These are phyloP conservation scores for Trichoderma simmonsii DNA, from an alignment of 2,329 filamentous ascomycete genomes.

Conservation along the genomic window DNA sequence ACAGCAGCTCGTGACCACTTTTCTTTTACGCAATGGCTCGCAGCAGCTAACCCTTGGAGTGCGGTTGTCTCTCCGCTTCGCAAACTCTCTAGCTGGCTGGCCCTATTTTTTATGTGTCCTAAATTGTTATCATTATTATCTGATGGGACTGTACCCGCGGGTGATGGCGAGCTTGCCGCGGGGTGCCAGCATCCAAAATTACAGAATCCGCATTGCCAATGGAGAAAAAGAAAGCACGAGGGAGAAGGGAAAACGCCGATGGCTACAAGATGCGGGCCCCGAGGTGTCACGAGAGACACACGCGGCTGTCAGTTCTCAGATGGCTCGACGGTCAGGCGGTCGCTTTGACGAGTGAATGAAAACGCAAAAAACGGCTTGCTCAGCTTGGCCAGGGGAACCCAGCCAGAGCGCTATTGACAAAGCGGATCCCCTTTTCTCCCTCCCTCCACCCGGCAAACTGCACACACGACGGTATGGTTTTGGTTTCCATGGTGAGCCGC, in stretches of 20 bases:
- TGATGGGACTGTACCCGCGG: background rate
- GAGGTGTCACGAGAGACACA: background rate
- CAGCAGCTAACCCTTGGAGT: background rate
- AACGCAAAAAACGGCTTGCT: background rate
- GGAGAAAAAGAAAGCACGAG: background rate
- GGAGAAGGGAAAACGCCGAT: background rate
- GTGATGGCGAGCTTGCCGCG: background rate
- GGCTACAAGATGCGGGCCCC: background rate
- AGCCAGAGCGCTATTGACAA: constrained; percentile 15
- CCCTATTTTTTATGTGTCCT: background rate
- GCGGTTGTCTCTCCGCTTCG: background rate
- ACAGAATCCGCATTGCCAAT: background rate
- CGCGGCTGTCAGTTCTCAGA: constrained; percentile 10
- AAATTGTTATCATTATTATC: background rate
- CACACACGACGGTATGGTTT: background rate
- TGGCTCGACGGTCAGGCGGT: constrained; percentile 10
- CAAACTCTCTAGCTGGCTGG: background rate
- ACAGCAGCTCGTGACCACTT: background rate
- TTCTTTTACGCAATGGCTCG: background rate
- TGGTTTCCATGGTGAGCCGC: background rate
- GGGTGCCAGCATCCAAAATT: background rate
- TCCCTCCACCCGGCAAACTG: background rate
- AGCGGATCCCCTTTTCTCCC: background rate
- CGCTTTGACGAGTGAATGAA: background rate
- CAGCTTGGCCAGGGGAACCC: constrained; percentile 15